Conservation (phyloP, 2,329 filamentous ascomycete species). For the Colletotrichum higginsianum region DNA sequence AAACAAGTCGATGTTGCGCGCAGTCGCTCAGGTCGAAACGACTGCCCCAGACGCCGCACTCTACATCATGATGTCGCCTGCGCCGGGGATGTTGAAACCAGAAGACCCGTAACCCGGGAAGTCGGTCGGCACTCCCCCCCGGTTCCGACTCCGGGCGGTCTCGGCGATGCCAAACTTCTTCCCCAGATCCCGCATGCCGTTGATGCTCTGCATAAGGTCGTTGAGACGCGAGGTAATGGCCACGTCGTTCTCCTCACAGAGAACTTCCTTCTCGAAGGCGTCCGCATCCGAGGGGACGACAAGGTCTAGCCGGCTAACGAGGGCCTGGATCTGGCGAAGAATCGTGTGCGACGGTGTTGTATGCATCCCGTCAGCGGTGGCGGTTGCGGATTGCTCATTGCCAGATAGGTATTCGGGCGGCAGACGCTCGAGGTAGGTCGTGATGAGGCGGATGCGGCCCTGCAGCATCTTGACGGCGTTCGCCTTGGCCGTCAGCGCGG, state of each 20-base stretch:
- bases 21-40: not conserved
- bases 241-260: slow-evolving; percentile 88
- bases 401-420: slow-evolving; percentile 75
- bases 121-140: slow-evolving; percentile 13
- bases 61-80: slow-evolving; percentile 48
- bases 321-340: slow-evolving; percentile 88
- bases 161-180: slow-evolving; percentile 79
- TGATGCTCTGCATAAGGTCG: slow-evolving; percentile 80
- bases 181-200: slow-evolving; percentile 80
- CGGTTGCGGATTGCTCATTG: slow-evolving; percentile 51
- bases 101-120: slow-evolving; percentile 38
- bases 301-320: slow-evolving; percentile 86
- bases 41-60: not conserved
- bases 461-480: slow-evolving; percentile 97
- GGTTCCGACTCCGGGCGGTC: slow-evolving; percentile 47
- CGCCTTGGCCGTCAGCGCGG: slow-evolving; percentile 84
- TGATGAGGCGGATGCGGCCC: slow-evolving; percentile 79
- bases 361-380: slow-evolving; percentile 48
- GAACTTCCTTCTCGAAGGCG: slow-evolving; percentile 78
- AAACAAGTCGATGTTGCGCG: not conserved
- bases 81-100: slow-evolving; percentile 42
- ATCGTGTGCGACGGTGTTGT: slow-evolving; percentile 76
- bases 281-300: slow-evolving; percentile 79
- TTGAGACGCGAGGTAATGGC: slow-evolving; percentile 83
- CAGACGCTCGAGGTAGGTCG: slow-evolving; percentile 82